Evolutionary conservation across 2,329 filamentous ascomycete species (phyloP).

Genomic region (Verruconis gallopava): DNA sequence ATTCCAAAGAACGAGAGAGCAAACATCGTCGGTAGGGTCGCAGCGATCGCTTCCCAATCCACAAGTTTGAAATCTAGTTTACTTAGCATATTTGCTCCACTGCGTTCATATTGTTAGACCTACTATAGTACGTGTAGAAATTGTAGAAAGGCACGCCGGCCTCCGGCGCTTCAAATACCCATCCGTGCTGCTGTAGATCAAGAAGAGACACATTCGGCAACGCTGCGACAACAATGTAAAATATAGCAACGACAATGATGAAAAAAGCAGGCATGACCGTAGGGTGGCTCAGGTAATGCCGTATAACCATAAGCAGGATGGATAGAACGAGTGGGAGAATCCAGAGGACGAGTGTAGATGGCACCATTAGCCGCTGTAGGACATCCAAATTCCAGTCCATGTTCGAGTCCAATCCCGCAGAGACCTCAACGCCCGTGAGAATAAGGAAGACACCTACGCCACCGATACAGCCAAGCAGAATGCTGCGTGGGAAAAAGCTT

Average conservation of each 20-base stretch:
- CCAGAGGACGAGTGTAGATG: constrained; percentile 73
- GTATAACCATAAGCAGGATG: constrained; percentile 60
- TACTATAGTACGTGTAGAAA: constrained; percentile 91
- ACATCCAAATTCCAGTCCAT: constrained; percentile 71
- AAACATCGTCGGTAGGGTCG: constrained; percentile 87
- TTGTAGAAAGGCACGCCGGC: constrained; percentile 89
- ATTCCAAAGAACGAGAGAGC: constrained; percentile 96
- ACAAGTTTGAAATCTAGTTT: constrained; percentile 61
- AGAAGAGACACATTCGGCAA: constrained; percentile 55
- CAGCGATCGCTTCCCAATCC: constrained; percentile 68
- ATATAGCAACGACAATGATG: constrained; percentile 59
- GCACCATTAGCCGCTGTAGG: constrained; percentile 56
- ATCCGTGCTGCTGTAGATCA: constrained; percentile 58
- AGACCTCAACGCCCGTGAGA: constrained; percentile 85
- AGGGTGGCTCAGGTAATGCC: constrained; percentile 65
- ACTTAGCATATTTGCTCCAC: neutral
- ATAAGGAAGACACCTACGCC: constrained; percentile 93
- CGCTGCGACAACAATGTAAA: constrained; percentile 63
- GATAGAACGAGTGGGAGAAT: constrained; percentile 64
- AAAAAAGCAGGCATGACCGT: constrained; percentile 84
- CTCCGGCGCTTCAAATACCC: constrained; percentile 82
- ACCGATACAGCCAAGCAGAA: constrained; percentile 92
- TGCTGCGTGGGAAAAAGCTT: constrained; percentile 92
- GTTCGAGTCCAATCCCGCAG: constrained; percentile 56
- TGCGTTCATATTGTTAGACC: constrained; percentile 23